A percentile compares a stretch with the other conserved stretches of the same genome.
phyloP scores from a whole-genome alignment of 495 filamentous ascomycete species.

The Penicillium diatomitis region DNA sequence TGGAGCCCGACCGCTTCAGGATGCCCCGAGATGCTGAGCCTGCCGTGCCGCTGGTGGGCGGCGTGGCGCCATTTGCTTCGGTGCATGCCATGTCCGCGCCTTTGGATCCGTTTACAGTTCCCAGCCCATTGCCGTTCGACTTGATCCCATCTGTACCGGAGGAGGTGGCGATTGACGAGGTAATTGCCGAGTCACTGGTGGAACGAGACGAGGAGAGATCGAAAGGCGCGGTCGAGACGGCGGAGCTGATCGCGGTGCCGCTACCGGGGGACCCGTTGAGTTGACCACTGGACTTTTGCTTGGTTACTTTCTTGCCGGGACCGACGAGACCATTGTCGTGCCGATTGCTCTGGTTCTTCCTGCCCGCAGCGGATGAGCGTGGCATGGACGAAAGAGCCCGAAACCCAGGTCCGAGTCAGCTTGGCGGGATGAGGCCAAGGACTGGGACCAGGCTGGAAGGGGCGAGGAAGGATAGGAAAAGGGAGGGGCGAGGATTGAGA shows the following conservation, averaged over 20 bases:
- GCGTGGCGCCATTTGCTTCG: constrained; percentile 26
- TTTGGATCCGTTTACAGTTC: constrained; percentile 30
- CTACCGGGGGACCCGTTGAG: constrained; percentile 48
- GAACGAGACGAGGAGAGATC: constrained; percentile 36
- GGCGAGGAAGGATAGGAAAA: constrained; percentile 6
- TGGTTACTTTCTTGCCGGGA: constrained; percentile 71
- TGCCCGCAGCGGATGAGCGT: constrained; percentile 60
- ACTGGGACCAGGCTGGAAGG: constrained; percentile 40
- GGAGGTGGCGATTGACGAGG: constrained; percentile 28
- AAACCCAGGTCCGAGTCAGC: constrained; percentile 44
- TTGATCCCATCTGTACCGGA: constrained; percentile 26
- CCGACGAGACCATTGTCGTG: constrained; percentile 83
- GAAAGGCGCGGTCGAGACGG: constrained; percentile 30
- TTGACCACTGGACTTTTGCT: constrained; percentile 55
- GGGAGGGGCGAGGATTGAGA: background rate
- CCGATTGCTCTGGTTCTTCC: constrained; percentile 57
- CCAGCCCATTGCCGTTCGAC: constrained; percentile 28
- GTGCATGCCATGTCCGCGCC: constrained; percentile 33
- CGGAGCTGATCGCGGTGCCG: constrained; percentile 33
- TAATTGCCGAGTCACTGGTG: constrained; percentile 30
- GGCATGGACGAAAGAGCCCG: constrained; percentile 53
- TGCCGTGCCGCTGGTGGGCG: constrained; percentile 27
- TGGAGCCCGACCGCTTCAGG: constrained; percentile 54
- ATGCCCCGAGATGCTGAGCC: constrained; percentile 27
- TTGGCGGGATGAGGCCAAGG: constrained; percentile 44